phyloP scores from a whole-genome alignment of 495 filamentous ascomycete species.

The Neurospora hispaniola region DNA sequence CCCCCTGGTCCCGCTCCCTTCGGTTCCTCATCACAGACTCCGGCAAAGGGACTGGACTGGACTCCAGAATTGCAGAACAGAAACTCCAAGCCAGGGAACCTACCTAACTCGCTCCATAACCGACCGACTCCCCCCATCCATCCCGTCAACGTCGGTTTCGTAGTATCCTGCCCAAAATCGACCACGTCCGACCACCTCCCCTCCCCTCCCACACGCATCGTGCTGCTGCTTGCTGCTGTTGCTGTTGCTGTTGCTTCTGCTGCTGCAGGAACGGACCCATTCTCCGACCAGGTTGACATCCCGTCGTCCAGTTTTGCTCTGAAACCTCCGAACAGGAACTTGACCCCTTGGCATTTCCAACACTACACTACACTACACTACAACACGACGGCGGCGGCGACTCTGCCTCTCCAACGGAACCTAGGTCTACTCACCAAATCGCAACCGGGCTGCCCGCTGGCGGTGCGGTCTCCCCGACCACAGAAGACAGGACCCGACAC shows the following conservation, averaged over 20 bases:
- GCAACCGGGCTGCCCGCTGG: not conserved
- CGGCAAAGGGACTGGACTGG: not conserved
- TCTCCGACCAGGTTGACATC: not conserved
- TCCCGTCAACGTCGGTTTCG: not conserved
- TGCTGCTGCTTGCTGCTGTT: not conserved
- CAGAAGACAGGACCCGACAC: not conserved
- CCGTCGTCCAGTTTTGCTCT: not conserved
- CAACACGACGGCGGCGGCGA: not conserved
- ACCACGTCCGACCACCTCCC: not conserved
- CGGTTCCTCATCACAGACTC: not conserved
- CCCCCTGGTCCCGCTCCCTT: not conserved
- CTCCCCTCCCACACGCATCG: not conserved
- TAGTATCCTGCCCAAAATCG: not conserved
- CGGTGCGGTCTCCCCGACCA: not conserved
- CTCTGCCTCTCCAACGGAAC: not conserved
- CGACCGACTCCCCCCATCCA: not conserved
- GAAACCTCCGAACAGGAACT: not conserved
- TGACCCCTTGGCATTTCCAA: not conserved
- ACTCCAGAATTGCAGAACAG: not conserved
- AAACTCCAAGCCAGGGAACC: not conserved
- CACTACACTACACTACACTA: not conserved
- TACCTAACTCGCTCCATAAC: not conserved
- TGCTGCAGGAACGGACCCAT: constrained; percentile 1
- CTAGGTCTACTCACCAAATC: not conserved
- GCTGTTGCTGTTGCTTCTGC: not conserved